Evolutionary conservation across 805 yeast genomes (phyloP), one percentile per base, ranked within the genome.

Genomic region (Saturnispora zaruensis): DNA sequence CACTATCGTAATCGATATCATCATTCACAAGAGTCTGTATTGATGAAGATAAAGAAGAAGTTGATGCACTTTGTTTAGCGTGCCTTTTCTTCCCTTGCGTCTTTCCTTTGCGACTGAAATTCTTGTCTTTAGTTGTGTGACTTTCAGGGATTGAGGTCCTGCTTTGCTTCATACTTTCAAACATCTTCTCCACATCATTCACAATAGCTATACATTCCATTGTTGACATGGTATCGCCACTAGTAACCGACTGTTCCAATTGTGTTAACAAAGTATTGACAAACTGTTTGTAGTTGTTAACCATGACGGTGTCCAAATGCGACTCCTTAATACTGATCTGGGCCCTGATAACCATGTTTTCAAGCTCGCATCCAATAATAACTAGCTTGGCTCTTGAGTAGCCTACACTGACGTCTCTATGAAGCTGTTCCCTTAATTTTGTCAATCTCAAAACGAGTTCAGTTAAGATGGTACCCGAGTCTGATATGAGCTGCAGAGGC

Each of bases 151-250:
- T 49, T n/a, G 24, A 6, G 9, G 26, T 9, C 28, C 23, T 21
- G 16, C 44, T 21, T 18, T 40, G 30, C 47, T 74, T 67, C 65
- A 76, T 71, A 0, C 79, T 74, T 43, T 80, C 82, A 61, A 81
- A 83, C 88, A 84, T 84, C 55, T 79, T 75, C 58, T 83, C 89
- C 65, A 84, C 81, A 55, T 83, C 89, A 52, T 74, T 73, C 26
- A 84, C 78, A 28, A 82, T 81, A 0, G 79, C 78, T 49, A 83
- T 69, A 56, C 87, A 82, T 59, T 84, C 88, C 66, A 78, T 75
- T 50, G 81, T 79, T 11, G 76, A 76, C 40, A 76, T 74, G 18
- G 74, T 71, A 57, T 83, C 85, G 32, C 77, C 75, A 14, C 66
- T 61, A 6, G 71, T 72, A 6, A 80, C 75, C 3, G 84, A 77